Evolutionary conservation across 257 asterid species (phyloP).

Genomic region (Mentha longifolia): DNA sequence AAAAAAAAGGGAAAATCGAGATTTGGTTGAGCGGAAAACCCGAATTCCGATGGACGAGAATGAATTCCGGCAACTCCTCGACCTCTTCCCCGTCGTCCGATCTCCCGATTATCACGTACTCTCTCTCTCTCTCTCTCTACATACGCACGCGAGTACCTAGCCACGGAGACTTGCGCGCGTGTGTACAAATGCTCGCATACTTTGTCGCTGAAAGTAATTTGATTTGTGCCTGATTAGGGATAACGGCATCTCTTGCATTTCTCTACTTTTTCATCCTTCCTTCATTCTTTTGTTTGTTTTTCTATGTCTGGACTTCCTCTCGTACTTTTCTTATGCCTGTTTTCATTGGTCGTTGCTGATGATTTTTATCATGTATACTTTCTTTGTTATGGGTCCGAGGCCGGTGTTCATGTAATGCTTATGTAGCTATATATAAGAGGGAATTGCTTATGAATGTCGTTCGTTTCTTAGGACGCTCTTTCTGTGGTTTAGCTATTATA

Average conservation of each 20-base stretch:
- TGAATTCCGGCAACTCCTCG: constrained; percentile 66
- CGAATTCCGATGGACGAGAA: constrained; percentile 50
- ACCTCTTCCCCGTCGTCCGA: constrained; percentile 73
- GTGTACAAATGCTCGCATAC: constrained; percentile 10
- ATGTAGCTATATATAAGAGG: neutral
- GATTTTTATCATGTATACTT: neutral
- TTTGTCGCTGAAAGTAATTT: neutral
- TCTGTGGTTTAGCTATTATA: neutral
- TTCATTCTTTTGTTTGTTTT: neutral
- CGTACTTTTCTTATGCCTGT: neutral
- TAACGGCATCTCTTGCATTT: neutral
- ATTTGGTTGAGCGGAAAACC: constrained; percentile 1
- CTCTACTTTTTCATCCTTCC: neutral
- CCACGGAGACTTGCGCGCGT: neutral
- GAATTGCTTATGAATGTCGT: constrained; percentile 13
- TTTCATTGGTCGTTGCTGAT: neutral
- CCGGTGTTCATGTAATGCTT: neutral
- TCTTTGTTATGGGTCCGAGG: neutral
- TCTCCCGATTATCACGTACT: constrained; percentile 67
- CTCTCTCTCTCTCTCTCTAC: constrained; percentile 9
- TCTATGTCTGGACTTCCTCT: neutral
- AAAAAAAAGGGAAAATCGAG: constrained; percentile 4
- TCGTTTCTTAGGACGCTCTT: neutral
- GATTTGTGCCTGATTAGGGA: neutral
- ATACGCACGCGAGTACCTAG: neutral